Conservation (phyloP, 2,329 filamentous ascomycete species). For the Clarireedia hainanense region DNA sequence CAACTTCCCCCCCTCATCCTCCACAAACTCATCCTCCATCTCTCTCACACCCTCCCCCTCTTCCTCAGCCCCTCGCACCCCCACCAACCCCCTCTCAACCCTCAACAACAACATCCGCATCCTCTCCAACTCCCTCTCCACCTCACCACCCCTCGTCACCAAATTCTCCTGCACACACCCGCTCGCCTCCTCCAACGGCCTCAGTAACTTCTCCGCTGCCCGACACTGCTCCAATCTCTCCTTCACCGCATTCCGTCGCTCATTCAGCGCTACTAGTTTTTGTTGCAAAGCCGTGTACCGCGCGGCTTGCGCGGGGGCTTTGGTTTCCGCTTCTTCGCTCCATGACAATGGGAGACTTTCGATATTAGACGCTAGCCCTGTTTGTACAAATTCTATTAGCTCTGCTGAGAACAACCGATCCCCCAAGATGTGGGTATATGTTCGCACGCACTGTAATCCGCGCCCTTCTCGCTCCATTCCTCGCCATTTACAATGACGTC, state of each 20-base stretch:
- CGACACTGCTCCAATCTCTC: slow-evolving; percentile 40
- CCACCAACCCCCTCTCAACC: slow-evolving; percentile 45
- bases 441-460: slow-evolving; percentile 24
- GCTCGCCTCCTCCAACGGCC: slow-evolving; percentile 39
- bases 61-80: slow-evolving; percentile 14
- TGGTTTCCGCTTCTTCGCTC: slow-evolving; percentile 30
- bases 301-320: slow-evolving; percentile 34
- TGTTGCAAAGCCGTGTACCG: slow-evolving; percentile 44
- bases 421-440: too few species aligned
- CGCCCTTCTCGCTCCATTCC: slow-evolving; percentile 33
- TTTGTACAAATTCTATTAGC: background rate
- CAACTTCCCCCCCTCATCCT: slow-evolving; percentile 15
- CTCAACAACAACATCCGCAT: slow-evolving; percentile 57
- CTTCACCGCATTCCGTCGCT: slow-evolving; percentile 33
- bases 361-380: slow-evolving; percentile 22
- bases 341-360: slow-evolving; percentile 24
- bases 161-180: slow-evolving; percentile 55
- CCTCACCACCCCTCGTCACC: slow-evolving; percentile 53
- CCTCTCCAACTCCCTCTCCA: slow-evolving; percentile 58
- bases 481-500: slow-evolving; percentile 29
- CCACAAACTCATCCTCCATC: slow-evolving; percentile 22
- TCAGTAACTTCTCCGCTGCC: slow-evolving; percentile 42
- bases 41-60: background rate
- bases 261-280: slow-evolving; percentile 42
- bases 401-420: background rate